Evolutionary conservation across 306 rosid genomes (phyloP), one percentile per base, ranked within the genome.

Genomic region (Urtica urens): DNA sequence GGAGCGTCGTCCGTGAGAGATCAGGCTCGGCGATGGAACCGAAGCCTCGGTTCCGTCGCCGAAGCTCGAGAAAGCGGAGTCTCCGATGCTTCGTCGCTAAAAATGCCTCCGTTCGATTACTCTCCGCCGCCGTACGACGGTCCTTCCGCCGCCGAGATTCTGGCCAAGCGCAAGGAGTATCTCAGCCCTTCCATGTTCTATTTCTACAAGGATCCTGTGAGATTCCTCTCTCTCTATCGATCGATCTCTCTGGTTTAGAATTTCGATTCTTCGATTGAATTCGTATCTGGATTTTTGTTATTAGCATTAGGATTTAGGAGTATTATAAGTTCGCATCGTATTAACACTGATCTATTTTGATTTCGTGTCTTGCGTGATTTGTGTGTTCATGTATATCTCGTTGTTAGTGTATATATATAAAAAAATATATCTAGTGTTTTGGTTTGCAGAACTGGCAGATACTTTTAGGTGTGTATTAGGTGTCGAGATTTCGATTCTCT

Each of bases 141-240:
- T 24, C 94, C 95, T 16, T 17, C 79, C 29, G 68, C 63, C 11
- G 70, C 64, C 1, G 79, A 90, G 65, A 77, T 90, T 60, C 13
- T 85, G 12, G 82, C 87, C 11, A 86, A 85, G 68, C 90, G 99
- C 20, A 71, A 60, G 52, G 66, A 79, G 46, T 82, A 63, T 44
- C 94, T 90, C 43, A 85, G 78, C 73, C 99, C 99, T 10, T 69
- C 99, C n/a, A 26, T 90, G 71, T 43, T 45, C 57, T 74, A 72
- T 67, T 63, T 60, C 38, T 85, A 79, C 66, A 63, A 72, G 50
- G 64, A 72, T 17, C 95, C 99, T 37, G 99, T 90, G 59, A 71
- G 87, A 16, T 11, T 13, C 13, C 7, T 31, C 37, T 31, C 13
- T 31, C 39, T 37, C 33, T 14, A 30, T 21, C 23, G 7, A 21